phyloP scores from a whole-genome alignment of 1,284 basidiomycete species.

The Austroboletus rostrupii region DNA sequence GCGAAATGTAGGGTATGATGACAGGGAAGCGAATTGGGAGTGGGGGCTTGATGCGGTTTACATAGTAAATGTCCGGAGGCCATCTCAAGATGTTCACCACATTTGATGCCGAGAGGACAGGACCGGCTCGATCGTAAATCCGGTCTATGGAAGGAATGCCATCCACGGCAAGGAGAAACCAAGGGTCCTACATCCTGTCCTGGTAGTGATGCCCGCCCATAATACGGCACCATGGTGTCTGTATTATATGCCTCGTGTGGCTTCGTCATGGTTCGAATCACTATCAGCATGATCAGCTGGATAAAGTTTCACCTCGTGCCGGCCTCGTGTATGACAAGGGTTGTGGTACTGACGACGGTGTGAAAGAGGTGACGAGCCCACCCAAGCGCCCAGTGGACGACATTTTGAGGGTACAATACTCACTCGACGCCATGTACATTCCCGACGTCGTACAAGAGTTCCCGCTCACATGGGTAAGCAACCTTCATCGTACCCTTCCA shows the following conservation, averaged over 20 bases:
- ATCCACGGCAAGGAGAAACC: too few species aligned
- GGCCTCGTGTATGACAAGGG: not conserved
- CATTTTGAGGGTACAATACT: not conserved
- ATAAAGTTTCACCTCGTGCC: not conserved
- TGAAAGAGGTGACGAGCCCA: too few species aligned
- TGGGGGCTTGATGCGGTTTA: not conserved
- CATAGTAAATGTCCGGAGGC: not conserved
- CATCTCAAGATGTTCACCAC: not conserved
- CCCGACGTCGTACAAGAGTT: not conserved
- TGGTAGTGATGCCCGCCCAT: not conserved
- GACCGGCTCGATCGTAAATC: too few species aligned
- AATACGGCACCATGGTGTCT: not conserved
- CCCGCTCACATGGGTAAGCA: constrained; percentile 21
- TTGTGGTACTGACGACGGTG: too few species aligned
- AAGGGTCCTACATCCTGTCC: not conserved
- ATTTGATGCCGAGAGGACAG: not conserved
- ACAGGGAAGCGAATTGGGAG: not conserved
- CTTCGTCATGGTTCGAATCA: not conserved
- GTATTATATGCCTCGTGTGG: not conserved
- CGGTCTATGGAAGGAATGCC: too few species aligned
- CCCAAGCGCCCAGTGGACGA: too few species aligned
- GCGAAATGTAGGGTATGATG: too few species aligned
- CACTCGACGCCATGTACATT: not conserved
- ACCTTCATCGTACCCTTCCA: too few species aligned
- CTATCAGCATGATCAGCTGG: constrained; percentile 9